Evolutionary conservation across 768 basidiomycete genomes (phyloP).

Genomic region (Roridomyces roridus): DNA sequence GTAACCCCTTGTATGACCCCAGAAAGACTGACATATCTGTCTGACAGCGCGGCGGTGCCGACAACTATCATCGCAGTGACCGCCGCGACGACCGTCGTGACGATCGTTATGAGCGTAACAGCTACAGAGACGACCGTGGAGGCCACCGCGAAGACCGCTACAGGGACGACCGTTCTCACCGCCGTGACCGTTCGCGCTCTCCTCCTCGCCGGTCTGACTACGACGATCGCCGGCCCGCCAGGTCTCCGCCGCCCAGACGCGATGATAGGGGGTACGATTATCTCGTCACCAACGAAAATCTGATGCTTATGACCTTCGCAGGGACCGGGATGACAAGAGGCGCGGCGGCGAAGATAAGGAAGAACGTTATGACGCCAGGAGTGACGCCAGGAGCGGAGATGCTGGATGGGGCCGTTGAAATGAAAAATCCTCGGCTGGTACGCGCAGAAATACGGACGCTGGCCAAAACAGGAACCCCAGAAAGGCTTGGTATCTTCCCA

Average conservation of each 20-base stretch:
- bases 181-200: slow-evolving; percentile 86
- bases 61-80: slow-evolving; percentile 81
- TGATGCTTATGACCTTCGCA: slow-evolving; percentile 89
- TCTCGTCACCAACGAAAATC: slow-evolving; percentile 83
- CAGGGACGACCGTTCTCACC: slow-evolving; percentile 55
- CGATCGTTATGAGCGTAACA: slow-evolving; percentile 67
- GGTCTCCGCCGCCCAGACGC: slow-evolving; percentile 61
- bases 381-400: slow-evolving; percentile 81
- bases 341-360: slow-evolving; percentile 90
- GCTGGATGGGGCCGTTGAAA: slow-evolving; percentile 75
- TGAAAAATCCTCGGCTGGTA: slow-evolving; percentile 36
- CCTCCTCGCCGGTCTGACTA: slow-evolving; percentile 74
- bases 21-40: slow-evolving; percentile 11
- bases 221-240: slow-evolving; percentile 41
- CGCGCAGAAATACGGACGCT: slow-evolving; percentile 33
- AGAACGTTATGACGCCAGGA: slow-evolving; percentile 79
- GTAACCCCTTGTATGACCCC: slow-evolving; percentile 28
- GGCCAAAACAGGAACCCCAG: slow-evolving; percentile 43
- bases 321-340: slow-evolving; percentile 82
- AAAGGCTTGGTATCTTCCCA: slow-evolving; percentile 14
- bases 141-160: slow-evolving; percentile 49
- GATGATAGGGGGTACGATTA: slow-evolving; percentile 95
- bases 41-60: slow-evolving; percentile 65
- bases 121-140: slow-evolving; percentile 56
- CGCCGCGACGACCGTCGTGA: slow-evolving; percentile 68